A percentile compares a stretch with the other conserved stretches of the same genome.
Evolutionary conservation across 306 rosid genomes (phyloP).

Genomic region (Heteromeles arbutifolia): DNA sequence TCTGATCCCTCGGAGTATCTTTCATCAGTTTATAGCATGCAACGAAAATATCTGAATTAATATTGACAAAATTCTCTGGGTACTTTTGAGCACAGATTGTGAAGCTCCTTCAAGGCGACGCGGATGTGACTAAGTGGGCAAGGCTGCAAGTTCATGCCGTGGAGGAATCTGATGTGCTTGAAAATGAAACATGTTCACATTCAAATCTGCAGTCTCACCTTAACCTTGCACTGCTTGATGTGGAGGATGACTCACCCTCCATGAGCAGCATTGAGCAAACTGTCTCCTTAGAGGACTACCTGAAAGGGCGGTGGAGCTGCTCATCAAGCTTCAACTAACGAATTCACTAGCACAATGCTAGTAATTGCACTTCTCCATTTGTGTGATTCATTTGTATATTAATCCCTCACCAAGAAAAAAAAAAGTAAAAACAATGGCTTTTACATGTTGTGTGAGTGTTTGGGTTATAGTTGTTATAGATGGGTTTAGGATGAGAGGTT

Average conservation of each 20-base stretch:
- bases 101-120: constrained; percentile 78
- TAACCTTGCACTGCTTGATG: constrained; percentile 83
- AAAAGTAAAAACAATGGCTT: not conserved
- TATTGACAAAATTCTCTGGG: not conserved
- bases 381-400: constrained; percentile 43
- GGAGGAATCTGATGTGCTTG: constrained; percentile 44
- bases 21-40: not conserved
- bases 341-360: constrained; percentile 12
- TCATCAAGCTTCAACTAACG: constrained; percentile 89
- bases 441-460: not conserved
- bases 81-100: constrained; percentile 47
- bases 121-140: constrained; percentile 72
- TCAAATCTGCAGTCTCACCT: constrained; percentile 77
- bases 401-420: constrained; percentile 5
- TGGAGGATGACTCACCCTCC: constrained; percentile 93
- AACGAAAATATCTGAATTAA: not conserved
- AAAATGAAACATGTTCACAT: constrained; percentile 49
- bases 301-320: constrained; percentile 88
- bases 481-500: constrained; percentile 93
- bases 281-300: constrained; percentile 73
- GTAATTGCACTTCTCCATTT: not conserved
- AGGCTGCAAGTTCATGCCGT: constrained; percentile 47
- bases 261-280: constrained; percentile 71
- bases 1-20: constrained; percentile 18
- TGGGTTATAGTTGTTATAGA: constrained; percentile 4